These are phyloP conservation scores for Trichoderma endophyticum DNA, from an alignment of 2,329 filamentous ascomycete species.

Conservation along the genomic window DNA sequence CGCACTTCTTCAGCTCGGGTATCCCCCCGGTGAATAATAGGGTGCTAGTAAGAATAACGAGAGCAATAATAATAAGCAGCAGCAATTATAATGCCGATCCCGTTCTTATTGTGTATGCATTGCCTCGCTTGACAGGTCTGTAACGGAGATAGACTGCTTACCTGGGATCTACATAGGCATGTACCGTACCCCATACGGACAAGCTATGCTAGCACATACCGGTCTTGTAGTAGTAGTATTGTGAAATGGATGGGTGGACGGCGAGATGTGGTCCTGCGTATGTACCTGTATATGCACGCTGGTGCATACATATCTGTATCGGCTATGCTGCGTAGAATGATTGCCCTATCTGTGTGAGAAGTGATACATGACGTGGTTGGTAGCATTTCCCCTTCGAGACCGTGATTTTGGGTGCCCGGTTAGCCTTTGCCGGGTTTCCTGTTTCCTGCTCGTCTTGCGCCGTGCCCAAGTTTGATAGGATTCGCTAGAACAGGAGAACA, in stretches of 20 bases:
- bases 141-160: constrained; percentile 12
- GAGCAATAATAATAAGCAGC: background rate
- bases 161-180: constrained; percentile 1
- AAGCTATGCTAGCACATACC: background rate
- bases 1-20: background rate
- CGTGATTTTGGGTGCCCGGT: background rate
- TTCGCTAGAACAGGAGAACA: background rate
- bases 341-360: constrained; percentile 17
- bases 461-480: background rate
- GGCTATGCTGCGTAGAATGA: constrained; percentile 7
- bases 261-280: background rate
- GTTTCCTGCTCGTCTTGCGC: background rate
- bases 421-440: background rate
- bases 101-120: background rate
- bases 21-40: background rate
- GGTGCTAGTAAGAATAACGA: background rate
- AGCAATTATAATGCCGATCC: background rate
- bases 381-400: background rate
- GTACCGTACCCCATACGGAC: background rate
- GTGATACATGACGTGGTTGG: constrained; percentile 15
- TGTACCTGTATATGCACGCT: background rate
- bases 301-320: constrained; percentile 11
- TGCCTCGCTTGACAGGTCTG: constrained; percentile 10
- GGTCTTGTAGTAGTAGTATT: background rate
- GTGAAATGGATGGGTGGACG: constrained; percentile 1